phyloP scores from a whole-genome alignment of 139 green algal genomes.

The Pseudopediastrum boryanum region DNA sequence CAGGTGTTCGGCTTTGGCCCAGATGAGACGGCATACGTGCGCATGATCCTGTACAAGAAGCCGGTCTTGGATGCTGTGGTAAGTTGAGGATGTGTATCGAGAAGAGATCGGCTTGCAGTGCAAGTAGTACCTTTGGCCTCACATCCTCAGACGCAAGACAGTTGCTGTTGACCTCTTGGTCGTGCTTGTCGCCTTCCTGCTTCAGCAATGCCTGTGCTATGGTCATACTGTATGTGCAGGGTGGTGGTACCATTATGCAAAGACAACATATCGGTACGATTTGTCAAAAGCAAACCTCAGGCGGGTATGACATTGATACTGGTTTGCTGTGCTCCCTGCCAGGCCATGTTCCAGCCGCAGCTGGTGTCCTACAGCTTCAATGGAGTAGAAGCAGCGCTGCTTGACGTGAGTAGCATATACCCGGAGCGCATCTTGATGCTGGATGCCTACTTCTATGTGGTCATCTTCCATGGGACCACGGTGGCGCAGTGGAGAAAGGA shows the following conservation, averaged over 20 bases:
- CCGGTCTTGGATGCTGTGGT: slow-evolving; percentile 86
- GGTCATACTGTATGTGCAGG: too few species aligned
- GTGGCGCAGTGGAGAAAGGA: slow-evolving; percentile 92
- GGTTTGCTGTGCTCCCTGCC: background rate
- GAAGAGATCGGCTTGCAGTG: too few species aligned
- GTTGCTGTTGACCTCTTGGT: too few species aligned
- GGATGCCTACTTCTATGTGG: slow-evolving; percentile 97
- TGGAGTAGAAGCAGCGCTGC: slow-evolving; percentile 85
- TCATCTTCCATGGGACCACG: slow-evolving; percentile 92
- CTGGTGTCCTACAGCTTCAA: slow-evolving; percentile 88
- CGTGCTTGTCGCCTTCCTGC: too few species aligned
- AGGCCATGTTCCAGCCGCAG: slow-evolving; percentile 94
- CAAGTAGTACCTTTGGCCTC: too few species aligned
- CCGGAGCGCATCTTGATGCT: slow-evolving; percentile 95
- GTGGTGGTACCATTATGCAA: too few species aligned
- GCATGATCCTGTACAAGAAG: slow-evolving; percentile 88
- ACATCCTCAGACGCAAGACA: too few species aligned
- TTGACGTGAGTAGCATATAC: slow-evolving; percentile 95
- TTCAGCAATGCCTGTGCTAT: too few species aligned
- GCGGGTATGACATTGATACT: too few species aligned
- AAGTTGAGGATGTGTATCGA: slow-evolving; percentile 49
- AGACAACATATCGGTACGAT: too few species aligned
- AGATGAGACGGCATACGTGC: slow-evolving; percentile 96
- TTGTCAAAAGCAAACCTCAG: too few species aligned
- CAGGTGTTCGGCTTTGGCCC: slow-evolving; percentile 97